phyloP scores from a whole-genome alignment of 1,284 basidiomycete genomes.

The Hemileia vastatrix region DNA sequence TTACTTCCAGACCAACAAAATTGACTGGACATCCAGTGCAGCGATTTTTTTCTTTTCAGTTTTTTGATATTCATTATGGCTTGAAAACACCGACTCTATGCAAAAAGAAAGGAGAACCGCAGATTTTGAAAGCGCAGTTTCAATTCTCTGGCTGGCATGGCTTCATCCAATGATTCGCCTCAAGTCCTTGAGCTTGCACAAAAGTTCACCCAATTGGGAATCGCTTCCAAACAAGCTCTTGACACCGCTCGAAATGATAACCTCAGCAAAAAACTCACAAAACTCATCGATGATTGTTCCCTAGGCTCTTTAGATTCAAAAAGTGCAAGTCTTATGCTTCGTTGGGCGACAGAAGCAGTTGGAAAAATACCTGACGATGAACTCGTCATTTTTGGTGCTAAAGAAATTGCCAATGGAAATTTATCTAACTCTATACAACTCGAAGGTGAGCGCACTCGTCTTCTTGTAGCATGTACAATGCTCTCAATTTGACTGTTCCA shows the following conservation, averaged over 20 bases:
- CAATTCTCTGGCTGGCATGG: too few species aligned
- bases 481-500: too few species aligned
- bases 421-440: slow-evolving; percentile 6
- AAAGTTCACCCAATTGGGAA: neutral
- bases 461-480: neutral
- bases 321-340: slow-evolving; percentile 3
- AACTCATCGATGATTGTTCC: neutral
- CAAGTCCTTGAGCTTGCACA: too few species aligned
- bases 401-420: slow-evolving; percentile 7
- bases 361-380: slow-evolving; percentile 7
- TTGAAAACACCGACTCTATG: too few species aligned
- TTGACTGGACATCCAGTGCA: too few species aligned
- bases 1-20: too few species aligned
- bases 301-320: neutral
- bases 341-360: slow-evolving; percentile 6
- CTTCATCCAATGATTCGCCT: too few species aligned
- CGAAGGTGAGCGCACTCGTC: slow-evolving; percentile 7
- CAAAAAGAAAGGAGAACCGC: too few species aligned
- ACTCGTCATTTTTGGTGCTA: slow-evolving; percentile 4
- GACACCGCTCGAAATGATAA: slow-evolving; percentile 11
- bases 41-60: too few species aligned
- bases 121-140: too few species aligned
- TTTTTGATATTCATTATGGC: too few species aligned
- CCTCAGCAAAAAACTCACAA: slow-evolving; percentile 9
- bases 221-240: slow-evolving; percentile 12